Evolutionary conservation across 768 basidiomycete species (phyloP).

Genomic region (Suillus sp.): DNA sequence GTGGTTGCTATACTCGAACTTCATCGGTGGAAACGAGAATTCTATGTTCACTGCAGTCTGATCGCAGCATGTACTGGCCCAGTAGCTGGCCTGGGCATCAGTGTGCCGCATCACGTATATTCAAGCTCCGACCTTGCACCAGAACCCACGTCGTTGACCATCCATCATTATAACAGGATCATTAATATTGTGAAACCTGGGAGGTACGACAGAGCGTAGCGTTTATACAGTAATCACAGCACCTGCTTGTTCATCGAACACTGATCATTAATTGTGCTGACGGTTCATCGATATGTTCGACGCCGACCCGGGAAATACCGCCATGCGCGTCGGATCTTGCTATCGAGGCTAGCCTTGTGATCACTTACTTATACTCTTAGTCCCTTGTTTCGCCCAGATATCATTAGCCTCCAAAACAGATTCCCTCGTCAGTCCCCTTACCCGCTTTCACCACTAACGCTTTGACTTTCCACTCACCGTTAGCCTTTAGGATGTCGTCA

Average conservation of each 20-base stretch:
- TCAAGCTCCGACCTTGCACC: neutral
- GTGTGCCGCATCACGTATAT: neutral
- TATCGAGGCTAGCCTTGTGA: neutral
- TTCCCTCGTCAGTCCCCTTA: neutral
- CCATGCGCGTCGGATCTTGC: constrained; percentile 4
- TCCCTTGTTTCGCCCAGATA: neutral
- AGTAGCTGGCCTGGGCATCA: no score
- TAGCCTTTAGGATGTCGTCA: neutral
- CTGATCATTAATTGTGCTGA: neutral
- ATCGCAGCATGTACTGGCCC: neutral
- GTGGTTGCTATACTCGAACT: neutral
- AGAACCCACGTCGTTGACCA: neutral
- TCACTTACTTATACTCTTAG: neutral
- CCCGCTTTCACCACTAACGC: neutral
- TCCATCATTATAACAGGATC: neutral
- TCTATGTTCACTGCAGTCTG: neutral
- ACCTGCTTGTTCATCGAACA: neutral
- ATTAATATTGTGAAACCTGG: neutral
- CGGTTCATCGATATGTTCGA: neutral
- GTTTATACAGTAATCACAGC: neutral
- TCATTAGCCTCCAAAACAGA: neutral
- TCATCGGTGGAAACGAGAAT: neutral
- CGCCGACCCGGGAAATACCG: constrained; percentile 5
- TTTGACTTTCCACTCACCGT: neutral
- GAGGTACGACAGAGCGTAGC: neutral